Evolutionary conservation across 768 basidiomycete genomes (phyloP).

Genomic region (Suillus discolor): DNA sequence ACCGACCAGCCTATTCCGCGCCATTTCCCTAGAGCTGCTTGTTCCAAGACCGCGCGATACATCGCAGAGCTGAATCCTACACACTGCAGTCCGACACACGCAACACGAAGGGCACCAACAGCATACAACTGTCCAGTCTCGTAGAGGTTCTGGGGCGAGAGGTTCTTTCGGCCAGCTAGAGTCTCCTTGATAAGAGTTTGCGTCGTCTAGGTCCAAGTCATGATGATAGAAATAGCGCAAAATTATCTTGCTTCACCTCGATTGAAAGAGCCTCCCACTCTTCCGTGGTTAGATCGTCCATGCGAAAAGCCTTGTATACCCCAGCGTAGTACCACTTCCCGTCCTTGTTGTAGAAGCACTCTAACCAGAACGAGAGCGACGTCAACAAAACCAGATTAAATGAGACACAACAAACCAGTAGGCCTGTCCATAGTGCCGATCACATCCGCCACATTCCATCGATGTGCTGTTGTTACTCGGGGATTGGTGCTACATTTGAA

Average conservation of each 20-base stretch:
- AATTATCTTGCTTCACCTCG: slow-evolving; percentile 48
- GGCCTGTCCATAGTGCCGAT: slow-evolving; percentile 59
- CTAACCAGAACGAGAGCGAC: slow-evolving; percentile 36
- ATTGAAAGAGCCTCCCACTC: slow-evolving; percentile 70
- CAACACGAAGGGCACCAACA: slow-evolving; percentile 71
- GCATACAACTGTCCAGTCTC: slow-evolving; percentile 74
- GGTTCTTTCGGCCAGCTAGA: slow-evolving; percentile 68
- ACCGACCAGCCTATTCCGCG: slow-evolving; percentile 6
- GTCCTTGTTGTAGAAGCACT: slow-evolving; percentile 82
- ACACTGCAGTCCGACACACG: slow-evolving; percentile 75
- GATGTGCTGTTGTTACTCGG: slow-evolving; percentile 73
- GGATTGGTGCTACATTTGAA: slow-evolving; percentile 84
- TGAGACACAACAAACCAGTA: slow-evolving; percentile 48
- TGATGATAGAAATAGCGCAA: neutral
- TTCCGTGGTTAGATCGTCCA: slow-evolving; percentile 63
- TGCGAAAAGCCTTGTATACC: slow-evolving; percentile 65
- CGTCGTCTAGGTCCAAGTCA: slow-evolving; percentile 48
- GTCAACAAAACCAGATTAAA: neutral
- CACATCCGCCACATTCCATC: slow-evolving; percentile 70
- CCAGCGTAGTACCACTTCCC: slow-evolving; percentile 86
- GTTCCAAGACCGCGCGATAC: slow-evolving; percentile 67
- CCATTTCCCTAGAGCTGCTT: slow-evolving; percentile 43
- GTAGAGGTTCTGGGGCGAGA: slow-evolving; percentile 76
- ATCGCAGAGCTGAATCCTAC: slow-evolving; percentile 72
- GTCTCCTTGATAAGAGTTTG: slow-evolving; percentile 75